Percentiles rank a stretch among this genome's conserved stretches.
phyloP scores from a whole-genome alignment of 2,329 filamentous ascomycete species.

The Calonectria fujianensis region DNA sequence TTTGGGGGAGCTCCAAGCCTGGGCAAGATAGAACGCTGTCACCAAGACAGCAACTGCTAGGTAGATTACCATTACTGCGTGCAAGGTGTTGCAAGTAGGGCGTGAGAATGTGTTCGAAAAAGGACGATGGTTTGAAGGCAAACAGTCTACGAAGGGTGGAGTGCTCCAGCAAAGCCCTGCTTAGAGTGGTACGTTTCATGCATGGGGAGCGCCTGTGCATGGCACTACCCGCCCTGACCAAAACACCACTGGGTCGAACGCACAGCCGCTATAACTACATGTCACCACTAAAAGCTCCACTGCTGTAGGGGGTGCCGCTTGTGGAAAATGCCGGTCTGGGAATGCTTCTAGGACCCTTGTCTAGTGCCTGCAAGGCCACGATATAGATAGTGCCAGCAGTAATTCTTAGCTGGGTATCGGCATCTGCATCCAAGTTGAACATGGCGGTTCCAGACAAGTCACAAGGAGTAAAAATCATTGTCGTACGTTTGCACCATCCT shows the following conservation, averaged over 20 bases:
- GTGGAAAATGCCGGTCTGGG: not conserved
- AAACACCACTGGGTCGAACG: conserved; percentile 3
- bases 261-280: conserved; percentile 1
- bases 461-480: conserved; percentile 44
- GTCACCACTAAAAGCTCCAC: not conserved
- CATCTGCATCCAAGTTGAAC: not conserved
- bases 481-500: conserved; percentile 28
- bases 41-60: conserved; percentile 10
- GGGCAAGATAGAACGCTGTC: conserved; percentile 16
- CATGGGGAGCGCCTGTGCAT: conserved; percentile 35
- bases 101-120: not conserved
- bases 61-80: conserved; percentile 30
- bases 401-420: not conserved
- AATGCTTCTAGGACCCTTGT: not conserved
- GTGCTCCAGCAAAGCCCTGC: not conserved
- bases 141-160: not conserved
- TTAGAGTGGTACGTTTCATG: not conserved
- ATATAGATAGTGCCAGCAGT: not conserved
- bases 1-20: not conserved
- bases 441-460: conserved; percentile 27
- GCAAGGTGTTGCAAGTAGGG: not conserved
- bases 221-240: not conserved
- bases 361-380: not conserved
- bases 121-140: not conserved
- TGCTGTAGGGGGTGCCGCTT: not conserved